Evolutionary conservation across 805 yeast species (phyloP).

Genomic region (Myxozyma melibiosi): DNA sequence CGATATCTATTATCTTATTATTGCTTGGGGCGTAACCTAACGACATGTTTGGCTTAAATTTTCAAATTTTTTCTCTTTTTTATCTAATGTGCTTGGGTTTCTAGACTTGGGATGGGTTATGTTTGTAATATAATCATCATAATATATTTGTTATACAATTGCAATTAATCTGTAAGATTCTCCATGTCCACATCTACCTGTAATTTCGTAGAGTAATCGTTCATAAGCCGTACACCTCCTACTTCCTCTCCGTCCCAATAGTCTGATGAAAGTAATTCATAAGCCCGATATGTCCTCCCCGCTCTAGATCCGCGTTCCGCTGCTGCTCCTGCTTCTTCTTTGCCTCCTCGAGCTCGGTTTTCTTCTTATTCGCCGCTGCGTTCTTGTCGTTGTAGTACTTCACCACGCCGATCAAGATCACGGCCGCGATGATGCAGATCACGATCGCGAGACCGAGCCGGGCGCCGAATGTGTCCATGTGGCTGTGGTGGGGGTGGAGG

Average conservation of each 20-base stretch:
- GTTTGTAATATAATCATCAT: not conserved
- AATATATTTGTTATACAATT: not conserved
- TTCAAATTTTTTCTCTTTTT: not conserved
- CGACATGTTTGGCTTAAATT: not conserved
- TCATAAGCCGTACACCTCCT: not conserved
- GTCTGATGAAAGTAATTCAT: not conserved
- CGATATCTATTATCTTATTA: not conserved
- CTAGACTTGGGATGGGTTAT: not conserved
- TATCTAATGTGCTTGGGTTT: not conserved
- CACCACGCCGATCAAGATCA: not conserved
- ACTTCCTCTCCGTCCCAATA: not conserved
- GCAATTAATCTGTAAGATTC: not conserved
- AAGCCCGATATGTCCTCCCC: not conserved
- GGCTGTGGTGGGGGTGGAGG: no score
- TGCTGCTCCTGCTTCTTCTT: not conserved
- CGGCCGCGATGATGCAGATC: not conserved
- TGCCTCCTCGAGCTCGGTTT: not conserved
- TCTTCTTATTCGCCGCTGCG: not conserved
- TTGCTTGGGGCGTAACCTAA: slow-evolving; percentile 2
- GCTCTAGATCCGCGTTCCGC: not conserved
- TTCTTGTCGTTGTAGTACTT: not conserved
- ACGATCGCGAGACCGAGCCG: slow-evolving; percentile 3
- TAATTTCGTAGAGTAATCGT: not conserved
- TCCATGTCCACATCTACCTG: not conserved
- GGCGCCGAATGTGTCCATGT: slow-evolving; percentile 9